Evolutionary conservation across 164 flowering plant species (phyloP).

Genomic region (Paratinospora sagittata): DNA sequence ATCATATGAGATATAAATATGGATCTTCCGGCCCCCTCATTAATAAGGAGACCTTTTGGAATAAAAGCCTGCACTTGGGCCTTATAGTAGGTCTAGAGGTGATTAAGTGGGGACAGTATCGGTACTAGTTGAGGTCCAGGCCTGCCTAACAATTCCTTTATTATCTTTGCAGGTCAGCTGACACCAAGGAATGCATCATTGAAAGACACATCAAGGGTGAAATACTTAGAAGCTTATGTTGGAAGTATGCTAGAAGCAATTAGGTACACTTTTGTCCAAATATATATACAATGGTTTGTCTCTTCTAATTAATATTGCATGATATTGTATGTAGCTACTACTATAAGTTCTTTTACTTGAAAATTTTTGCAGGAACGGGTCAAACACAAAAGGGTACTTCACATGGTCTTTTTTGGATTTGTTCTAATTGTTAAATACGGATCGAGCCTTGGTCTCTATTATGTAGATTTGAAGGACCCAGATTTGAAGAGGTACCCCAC

Average conservation of each 20-base stretch:
- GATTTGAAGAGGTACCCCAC: constrained; percentile 31
- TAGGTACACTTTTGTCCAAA: constrained; percentile 22
- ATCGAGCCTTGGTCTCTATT: constrained; percentile 28
- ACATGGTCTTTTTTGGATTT: constrained; percentile 40
- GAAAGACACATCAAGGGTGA: constrained; percentile 31
- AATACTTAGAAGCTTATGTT: constrained; percentile 28
- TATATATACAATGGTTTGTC: constrained; percentile 17
- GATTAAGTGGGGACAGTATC: too few relatives aligned
- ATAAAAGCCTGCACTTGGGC: too few relatives aligned
- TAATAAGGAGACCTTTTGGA: too few relatives aligned
- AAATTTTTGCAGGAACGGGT: constrained; percentile 27
- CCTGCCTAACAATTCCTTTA: too few relatives aligned
- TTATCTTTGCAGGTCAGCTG: constrained; percentile 21
- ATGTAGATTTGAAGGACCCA: constrained; percentile 32
- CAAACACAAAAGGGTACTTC: constrained; percentile 38
- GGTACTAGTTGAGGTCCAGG: too few relatives aligned
- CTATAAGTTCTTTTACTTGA: background rate
- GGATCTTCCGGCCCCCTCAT: too few relatives aligned
- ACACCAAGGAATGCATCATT: constrained; percentile 21
- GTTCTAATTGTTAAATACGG: constrained; percentile 21
- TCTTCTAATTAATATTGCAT: background rate
- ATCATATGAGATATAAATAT: too few relatives aligned
- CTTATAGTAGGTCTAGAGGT: too few relatives aligned
- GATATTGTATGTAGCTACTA: background rate
- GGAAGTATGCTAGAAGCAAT: constrained; percentile 34